Evolutionary conservation across 2,329 filamentous ascomycete species (phyloP), one percentile per base, ranked within the genome.

Genomic region (Penicillium fuscoglaucum): DNA sequence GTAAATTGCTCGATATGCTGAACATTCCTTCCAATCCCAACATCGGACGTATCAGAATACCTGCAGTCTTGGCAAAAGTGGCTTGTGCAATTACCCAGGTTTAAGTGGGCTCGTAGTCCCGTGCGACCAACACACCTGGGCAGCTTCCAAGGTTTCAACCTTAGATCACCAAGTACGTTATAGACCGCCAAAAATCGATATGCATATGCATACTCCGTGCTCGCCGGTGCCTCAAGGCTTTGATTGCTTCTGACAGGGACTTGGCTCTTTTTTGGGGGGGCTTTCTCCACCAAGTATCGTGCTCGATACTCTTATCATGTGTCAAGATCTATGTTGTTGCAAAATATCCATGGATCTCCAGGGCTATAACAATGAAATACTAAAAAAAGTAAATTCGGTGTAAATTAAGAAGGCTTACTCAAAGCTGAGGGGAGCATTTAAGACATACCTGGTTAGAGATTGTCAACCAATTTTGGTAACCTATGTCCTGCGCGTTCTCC

Each of bases 91-190:
- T 63, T 60, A 54, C 55, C 50, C 51, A 55, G 33, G 48, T 49
- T 49, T 52, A 39, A 52, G 55, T 35, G 50, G 28, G 56, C 35
- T 57, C 51, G 65, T 67, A 66, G 64, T 60, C 61, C 59, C 59
- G 65, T 62, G 65, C 64, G 59, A 67, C 65, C 59, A 60, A 61
- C 45, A 44, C 46, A 17, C 21, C 40, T 43, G 37, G 37, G 17
- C 37, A 49, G 17, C 15, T 37, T 8, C 26, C 31, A 26, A 49
- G 17, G 9, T 37, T 8, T 37, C 31, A 26, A 40, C 37, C 37
- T 40, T 40, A 5, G 37, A 40, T 49, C 31, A n/a, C 15, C 21
- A 8, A 37, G 21, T 21, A 21, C 12, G 6, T 35, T 49, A 9
- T 49, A 26, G 31, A 47, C 31, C 29, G 17, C 17, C 35, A 51